A percentile compares a stretch with the other conserved stretches of the same genome.
Conservation (phyloP, 177 flowering plant genomes). For the Vitis hybrid region DNA sequence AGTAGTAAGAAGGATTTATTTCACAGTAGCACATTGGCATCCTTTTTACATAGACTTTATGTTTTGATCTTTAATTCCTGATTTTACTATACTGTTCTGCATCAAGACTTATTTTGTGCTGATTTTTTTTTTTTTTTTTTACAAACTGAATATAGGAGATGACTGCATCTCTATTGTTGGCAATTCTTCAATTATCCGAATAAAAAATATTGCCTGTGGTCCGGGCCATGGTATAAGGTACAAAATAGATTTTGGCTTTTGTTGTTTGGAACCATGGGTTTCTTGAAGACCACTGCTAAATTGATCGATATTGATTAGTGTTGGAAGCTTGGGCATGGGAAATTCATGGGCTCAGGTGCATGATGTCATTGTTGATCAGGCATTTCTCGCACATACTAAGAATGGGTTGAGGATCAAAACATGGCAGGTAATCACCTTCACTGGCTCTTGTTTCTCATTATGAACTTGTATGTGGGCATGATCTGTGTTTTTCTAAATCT, state of each 20-base stretch:
- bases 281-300: slow-evolving; percentile 1
- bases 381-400: slow-evolving; percentile 56
- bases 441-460: background rate
- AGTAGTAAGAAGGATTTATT: too few species aligned
- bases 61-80: too few species aligned
- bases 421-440: slow-evolving; percentile 72
- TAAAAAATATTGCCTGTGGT: slow-evolving; percentile 63
- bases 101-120: background rate
- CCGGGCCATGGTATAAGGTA: slow-evolving; percentile 99
- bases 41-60: too few species aligned
- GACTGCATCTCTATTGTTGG: slow-evolving; percentile 89
- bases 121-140: slow-evolving; percentile 1
- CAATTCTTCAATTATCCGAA: slow-evolving; percentile 63
- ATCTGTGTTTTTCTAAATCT: background rate
- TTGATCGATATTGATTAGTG: slow-evolving; percentile 34
- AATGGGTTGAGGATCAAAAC: slow-evolving; percentile 91
- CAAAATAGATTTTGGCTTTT: background rate
- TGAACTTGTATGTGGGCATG: background rate
- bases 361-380: slow-evolving; percentile 65
- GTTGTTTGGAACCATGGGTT: background rate
- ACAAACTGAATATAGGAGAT: slow-evolving; percentile 54
- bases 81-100: too few species aligned
- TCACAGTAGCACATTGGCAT: too few species aligned
- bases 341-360: slow-evolving; percentile 49
- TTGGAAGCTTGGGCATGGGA: slow-evolving; percentile 78